Conservation (phyloP, 306 rosid genomes). For the Prunus campanulata region DNA sequence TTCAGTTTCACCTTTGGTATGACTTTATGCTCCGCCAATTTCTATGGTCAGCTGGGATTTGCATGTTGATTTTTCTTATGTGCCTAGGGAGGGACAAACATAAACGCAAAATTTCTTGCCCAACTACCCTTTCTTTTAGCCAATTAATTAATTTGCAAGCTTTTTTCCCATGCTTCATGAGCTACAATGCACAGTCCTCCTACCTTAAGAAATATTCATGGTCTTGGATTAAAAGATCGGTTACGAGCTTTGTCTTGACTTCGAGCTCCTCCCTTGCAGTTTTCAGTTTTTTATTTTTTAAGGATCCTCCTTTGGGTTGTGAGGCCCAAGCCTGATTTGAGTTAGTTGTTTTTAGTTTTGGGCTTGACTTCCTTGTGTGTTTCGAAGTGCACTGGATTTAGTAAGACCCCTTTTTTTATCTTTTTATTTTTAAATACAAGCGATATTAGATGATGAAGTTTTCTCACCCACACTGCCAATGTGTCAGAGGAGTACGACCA, state of each 20-base stretch:
- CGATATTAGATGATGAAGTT: too few species aligned
- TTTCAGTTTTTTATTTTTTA: not conserved
- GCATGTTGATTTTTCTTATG: slow-evolving; percentile 19
- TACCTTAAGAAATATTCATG: too few species aligned
- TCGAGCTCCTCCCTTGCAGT: not conserved
- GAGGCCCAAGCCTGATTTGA: not conserved
- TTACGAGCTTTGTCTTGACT: not conserved
- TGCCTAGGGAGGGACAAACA: slow-evolving; percentile 1
- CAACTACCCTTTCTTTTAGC: slow-evolving; percentile 46
- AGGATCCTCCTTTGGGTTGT: not conserved
- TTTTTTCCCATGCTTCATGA: not conserved
- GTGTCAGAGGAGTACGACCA: too few species aligned
- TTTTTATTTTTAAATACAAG: too few species aligned
- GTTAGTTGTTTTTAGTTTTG: not conserved
- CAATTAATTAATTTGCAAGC: not conserved
- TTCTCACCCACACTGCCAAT: too few species aligned
- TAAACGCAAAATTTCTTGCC: slow-evolving; percentile 51
- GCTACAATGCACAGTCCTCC: too few species aligned
- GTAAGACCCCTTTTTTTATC: too few species aligned
- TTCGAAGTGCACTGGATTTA: too few species aligned
- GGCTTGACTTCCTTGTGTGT: too few species aligned
- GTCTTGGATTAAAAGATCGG: not conserved
- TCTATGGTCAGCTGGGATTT: slow-evolving; percentile 43
- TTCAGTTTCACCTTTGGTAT: slow-evolving; percentile 15
- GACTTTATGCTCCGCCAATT: slow-evolving; percentile 43